A percentile compares a stretch with the other conserved stretches of the same genome.
phyloP scores from a whole-genome alignment of 345 rosid genomes.

The Eucalyptus grandis region DNA sequence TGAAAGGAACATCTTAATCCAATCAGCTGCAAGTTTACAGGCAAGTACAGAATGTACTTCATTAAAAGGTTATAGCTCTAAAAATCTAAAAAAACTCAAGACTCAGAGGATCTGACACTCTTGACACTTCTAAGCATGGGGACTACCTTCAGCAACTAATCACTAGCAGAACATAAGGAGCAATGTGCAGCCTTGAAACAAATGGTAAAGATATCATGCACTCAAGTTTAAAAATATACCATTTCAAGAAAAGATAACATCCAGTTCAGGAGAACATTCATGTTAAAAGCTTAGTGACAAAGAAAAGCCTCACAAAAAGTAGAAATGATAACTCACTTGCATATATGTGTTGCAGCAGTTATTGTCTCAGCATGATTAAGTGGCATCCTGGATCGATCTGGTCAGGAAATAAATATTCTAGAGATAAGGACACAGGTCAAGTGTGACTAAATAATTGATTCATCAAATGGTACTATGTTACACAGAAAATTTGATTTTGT shows the following conservation, averaged over 20 bases:
- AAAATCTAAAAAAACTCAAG: background rate
- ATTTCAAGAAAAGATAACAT: background rate
- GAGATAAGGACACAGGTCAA: background rate
- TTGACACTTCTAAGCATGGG: background rate
- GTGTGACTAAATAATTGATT: background rate
- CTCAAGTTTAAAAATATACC: background rate
- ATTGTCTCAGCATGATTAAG: conserved; percentile 78
- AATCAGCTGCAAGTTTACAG: background rate
- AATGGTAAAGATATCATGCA: background rate
- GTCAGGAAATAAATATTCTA: background rate
- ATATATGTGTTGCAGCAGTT: conserved; percentile 50
- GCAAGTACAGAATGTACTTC: background rate
- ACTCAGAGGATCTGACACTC: background rate
- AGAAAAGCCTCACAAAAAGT: background rate
- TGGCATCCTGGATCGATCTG: conserved; percentile 72
- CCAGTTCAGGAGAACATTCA: background rate
- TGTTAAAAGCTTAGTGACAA: background rate
- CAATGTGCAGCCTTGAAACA: background rate
- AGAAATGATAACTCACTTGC: conserved; percentile 48
- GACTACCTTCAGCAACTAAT: background rate
- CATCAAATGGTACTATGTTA: background rate
- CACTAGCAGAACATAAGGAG: background rate
- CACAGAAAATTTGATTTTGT: background rate
- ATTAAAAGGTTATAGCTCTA: background rate
- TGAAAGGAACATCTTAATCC: background rate